A percentile compares a stretch with the other conserved stretches of the same genome.
phyloP scores from a whole-genome alignment of 805 yeast genomes.

The Saturnispora diversa region DNA sequence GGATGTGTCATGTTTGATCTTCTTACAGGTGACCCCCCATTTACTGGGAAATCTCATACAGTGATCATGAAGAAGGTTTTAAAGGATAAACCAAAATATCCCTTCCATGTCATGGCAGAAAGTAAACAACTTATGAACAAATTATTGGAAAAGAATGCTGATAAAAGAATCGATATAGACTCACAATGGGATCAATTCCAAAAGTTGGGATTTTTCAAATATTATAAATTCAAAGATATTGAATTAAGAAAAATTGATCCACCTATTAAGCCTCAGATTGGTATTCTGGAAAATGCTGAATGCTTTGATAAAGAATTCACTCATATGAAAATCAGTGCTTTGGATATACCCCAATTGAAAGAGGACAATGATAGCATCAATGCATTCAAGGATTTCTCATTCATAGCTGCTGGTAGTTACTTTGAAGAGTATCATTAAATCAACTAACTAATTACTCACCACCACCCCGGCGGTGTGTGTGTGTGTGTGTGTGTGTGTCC shows the following conservation, averaged over 20 bases:
- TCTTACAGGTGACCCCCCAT: slow-evolving; percentile 80
- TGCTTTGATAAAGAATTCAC: slow-evolving; percentile 75
- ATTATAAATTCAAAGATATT: slow-evolving; percentile 57
- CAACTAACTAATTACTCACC: too few relatives aligned
- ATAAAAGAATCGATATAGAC: slow-evolving; percentile 51
- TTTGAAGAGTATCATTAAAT: slow-evolving; percentile 26
- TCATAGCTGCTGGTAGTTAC: slow-evolving; percentile 34
- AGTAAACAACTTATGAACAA: slow-evolving; percentile 66
- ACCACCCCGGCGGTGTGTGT: slow-evolving; percentile 1
- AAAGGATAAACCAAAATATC: slow-evolving; percentile 52
- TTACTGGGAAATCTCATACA: slow-evolving; percentile 71
- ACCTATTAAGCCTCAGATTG: slow-evolving; percentile 69
- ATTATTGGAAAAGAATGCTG: slow-evolving; percentile 57
- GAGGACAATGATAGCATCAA: slow-evolving; percentile 7
- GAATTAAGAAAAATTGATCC: slow-evolving; percentile 45
- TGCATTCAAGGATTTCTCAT: slow-evolving; percentile 38
- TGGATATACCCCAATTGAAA: slow-evolving; percentile 3
- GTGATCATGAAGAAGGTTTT: slow-evolving; percentile 65
- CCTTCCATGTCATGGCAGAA: slow-evolving; percentile 64
- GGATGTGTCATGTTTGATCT: slow-evolving; percentile 76
- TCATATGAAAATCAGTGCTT: slow-evolving; percentile 35
- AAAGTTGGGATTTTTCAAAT: slow-evolving; percentile 64
- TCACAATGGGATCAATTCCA: slow-evolving; percentile 45
- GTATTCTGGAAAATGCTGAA: slow-evolving; percentile 68
- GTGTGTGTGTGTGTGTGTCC: too few relatives aligned